Percentiles rank a stretch among this genome's conserved stretches.
Evolutionary conservation across 495 filamentous ascomycete genomes (phyloP).

Genomic region (Tuber melanosporum): DNA sequence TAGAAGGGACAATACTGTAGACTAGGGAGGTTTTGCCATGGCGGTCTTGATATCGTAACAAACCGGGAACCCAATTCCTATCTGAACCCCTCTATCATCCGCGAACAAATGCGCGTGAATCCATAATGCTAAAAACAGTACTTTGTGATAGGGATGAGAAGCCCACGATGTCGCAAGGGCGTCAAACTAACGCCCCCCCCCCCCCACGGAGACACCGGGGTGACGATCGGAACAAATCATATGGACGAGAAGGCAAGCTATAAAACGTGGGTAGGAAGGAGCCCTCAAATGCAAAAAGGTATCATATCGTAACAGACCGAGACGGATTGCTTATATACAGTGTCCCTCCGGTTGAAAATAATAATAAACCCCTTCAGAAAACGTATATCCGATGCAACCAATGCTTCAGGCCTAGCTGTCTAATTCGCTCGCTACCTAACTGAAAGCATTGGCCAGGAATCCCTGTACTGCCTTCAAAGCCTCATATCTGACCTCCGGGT

Average conservation of each 20-base stretch:
- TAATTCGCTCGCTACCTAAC: neutral
- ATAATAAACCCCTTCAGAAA: neutral
- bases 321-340: neutral
- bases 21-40: neutral
- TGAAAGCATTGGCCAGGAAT: constrained; percentile 42
- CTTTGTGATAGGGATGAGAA: neutral
- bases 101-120: neutral
- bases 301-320: neutral
- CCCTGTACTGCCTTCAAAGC: constrained; percentile 70
- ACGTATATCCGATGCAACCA: neutral
- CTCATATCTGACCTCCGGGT: constrained; percentile 92
- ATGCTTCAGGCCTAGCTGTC: neutral
- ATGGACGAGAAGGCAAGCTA: neutral
- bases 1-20: no score
- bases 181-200: neutral
- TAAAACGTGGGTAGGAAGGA: neutral
- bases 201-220: neutral
- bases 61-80: neutral
- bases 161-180: neutral
- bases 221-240: neutral
- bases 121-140: neutral
- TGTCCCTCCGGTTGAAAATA: neutral
- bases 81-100: neutral
- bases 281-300: neutral
- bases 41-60: neutral